Conservation (phyloP, 129 eudicot genomes). For the Chrysanthemum seticuspe region DNA sequence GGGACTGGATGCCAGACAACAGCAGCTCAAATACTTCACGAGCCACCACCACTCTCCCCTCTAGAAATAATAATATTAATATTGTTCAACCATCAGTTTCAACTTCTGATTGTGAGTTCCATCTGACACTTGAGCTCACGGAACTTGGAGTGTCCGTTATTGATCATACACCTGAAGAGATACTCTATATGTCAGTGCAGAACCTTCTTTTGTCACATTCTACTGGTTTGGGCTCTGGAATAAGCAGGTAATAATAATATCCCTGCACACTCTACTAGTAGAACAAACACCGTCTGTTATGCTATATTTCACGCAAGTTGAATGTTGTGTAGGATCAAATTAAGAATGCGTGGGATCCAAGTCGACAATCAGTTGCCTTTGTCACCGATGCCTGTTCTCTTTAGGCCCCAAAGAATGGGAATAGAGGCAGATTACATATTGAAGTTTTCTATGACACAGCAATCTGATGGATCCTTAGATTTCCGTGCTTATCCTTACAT, state of each 20-base stretch:
- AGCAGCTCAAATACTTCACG: constrained; percentile 28
- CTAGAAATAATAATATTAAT: constrained; percentile 10
- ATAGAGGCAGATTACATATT: constrained; percentile 74
- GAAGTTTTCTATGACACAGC: constrained; percentile 78
- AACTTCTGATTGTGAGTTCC: constrained; percentile 66
- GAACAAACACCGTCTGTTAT: not conserved
- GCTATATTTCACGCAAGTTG: constrained; percentile 24
- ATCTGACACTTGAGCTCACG: constrained; percentile 75
- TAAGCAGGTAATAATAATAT: constrained; percentile 68
- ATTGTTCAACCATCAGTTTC: constrained; percentile 41
- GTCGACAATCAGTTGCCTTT: constrained; percentile 96
- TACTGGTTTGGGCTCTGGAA: constrained; percentile 90
- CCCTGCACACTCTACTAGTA: not conserved
- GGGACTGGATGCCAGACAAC: constrained; percentile 81
- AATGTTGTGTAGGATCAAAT: constrained; percentile 55
- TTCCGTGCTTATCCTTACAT: constrained; percentile 87
- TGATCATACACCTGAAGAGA: constrained; percentile 99
- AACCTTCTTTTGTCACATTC: constrained; percentile 83
- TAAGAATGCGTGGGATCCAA: constrained; percentile 92
- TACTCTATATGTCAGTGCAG: constrained; percentile 77
- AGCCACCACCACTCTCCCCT: not conserved
- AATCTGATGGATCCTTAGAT: constrained; percentile 92
- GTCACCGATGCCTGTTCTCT: constrained; percentile 94
- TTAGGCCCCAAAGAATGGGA: constrained; percentile 81
- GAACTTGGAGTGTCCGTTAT: constrained; percentile 88